Evolutionary conservation across 2,329 filamentous ascomycete species (phyloP), one percentile per base, ranked within the genome.

Genomic region (Diaporthe citri): DNA sequence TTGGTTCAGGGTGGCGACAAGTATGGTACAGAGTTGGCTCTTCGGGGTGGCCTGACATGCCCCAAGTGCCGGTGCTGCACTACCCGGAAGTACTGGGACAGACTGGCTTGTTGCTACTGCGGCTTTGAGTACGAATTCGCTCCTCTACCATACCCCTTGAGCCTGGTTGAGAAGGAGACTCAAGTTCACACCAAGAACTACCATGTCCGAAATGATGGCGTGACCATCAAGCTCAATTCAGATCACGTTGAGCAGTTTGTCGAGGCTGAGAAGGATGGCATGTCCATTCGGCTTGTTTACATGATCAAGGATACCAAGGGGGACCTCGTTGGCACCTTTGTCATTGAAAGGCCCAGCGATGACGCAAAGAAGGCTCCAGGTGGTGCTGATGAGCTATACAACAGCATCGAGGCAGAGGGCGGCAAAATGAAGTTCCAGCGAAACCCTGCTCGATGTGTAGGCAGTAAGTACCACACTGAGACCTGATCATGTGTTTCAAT

Each of bases 1-100:
- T 77, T 82, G 0, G 83, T 84, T 20, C 81, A 43, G 12, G 43
- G 51, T 7, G 57, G 48, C 0, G 46, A 83, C 0, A 79, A 84
- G 6, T 73, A 17, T 5, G 87, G 89, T 4, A 87, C 88, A 0
- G 87, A 89, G 15, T 83, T 84, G 3, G 81, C 85, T 12, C 90
- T 88, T 73, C 92, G 90, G 79, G 85, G 86, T 69, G 93, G 93
- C 0, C 89, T 95, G 62, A 89, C 93, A 2, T 96, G 94, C 78
- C 91, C 90, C 0, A 75, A 83, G 1, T 95, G 94, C 77, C 84
- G 86, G 0, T 87, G 90, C 55, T 94, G 93, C 78, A 91, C 87
- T 56, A 87, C 90, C 3, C 87, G 93, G 1, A 84, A 88, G 20
- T 82, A 86, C 34, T 95, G 93, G 92, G 83, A 82, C 7, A 86